These are phyloP conservation scores for Claviceps capensis DNA, from an alignment of 2,329 filamentous ascomycete genomes.

Conservation along the genomic window DNA sequence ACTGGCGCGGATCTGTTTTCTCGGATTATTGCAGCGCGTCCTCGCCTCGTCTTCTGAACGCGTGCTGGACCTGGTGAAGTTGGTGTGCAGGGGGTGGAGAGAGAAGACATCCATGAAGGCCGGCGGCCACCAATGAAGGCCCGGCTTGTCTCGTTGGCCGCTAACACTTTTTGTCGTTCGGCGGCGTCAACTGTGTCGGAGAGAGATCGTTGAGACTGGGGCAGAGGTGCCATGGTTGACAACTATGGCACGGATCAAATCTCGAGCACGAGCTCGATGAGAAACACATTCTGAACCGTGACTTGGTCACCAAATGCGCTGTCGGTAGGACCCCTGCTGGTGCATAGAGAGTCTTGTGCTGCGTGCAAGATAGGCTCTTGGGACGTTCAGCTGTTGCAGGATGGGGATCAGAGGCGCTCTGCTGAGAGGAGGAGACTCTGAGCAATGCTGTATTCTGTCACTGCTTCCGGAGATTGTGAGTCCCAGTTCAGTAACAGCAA, in stretches of 20 bases:
- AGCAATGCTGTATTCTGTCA: too few relatives aligned
- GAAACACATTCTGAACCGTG: not conserved
- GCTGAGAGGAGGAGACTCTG: too few relatives aligned
- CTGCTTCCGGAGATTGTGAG: too few relatives aligned
- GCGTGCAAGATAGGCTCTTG: too few relatives aligned
- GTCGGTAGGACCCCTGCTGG: not conserved
- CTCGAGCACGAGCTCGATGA: not conserved
- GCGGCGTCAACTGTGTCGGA: not conserved
- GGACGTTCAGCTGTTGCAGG: too few relatives aligned
- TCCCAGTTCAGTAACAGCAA: too few relatives aligned
- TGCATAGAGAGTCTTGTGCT: too few relatives aligned
- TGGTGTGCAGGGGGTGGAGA: not conserved
- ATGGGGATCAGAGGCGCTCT: too few relatives aligned
- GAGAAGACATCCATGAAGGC: constrained; percentile 3
- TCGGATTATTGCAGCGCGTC: not conserved
- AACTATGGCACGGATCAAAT: not conserved
- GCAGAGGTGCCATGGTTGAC: not conserved
- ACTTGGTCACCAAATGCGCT: not conserved
- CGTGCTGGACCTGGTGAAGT: not conserved
- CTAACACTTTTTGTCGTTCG: not conserved
- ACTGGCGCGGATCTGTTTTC: not conserved
- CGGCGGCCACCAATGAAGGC: constrained; percentile 4
- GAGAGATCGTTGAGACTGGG: not conserved
- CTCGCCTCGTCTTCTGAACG: not conserved
- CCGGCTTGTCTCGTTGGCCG: constrained; percentile 5